Percentiles rank a stretch among this genome's conserved stretches.
phyloP scores from a whole-genome alignment of 352 stramenopile species.

The Aphanomyces cochlioides region DNA sequence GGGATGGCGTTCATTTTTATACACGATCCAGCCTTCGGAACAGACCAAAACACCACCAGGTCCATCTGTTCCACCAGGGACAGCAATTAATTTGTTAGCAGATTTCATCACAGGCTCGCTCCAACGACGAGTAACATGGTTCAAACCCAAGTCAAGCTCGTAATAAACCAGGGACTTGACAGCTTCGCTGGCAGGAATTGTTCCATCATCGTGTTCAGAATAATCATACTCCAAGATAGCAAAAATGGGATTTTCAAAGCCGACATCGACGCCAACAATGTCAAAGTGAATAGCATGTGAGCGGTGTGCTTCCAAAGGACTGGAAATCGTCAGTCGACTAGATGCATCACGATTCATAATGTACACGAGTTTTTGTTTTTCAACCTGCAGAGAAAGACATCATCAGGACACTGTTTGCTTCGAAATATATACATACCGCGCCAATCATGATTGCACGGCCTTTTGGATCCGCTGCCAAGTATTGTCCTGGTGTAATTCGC shows the following conservation, averaged over 20 bases:
- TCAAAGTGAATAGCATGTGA: constrained; percentile 93
- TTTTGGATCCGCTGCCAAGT: constrained; percentile 95
- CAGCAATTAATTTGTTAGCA: constrained; percentile 93
- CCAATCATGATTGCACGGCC: constrained; percentile 96
- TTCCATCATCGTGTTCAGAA: constrained; percentile 82
- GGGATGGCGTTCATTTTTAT: constrained; percentile 93
- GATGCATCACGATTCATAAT: constrained; percentile 96
- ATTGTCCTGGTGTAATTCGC: constrained; percentile 97
- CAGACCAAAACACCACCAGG: constrained; percentile 94
- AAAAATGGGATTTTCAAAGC: constrained; percentile 99
- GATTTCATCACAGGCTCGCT: constrained; percentile 82
- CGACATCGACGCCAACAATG: constrained; percentile 95
- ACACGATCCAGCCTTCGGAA: constrained; percentile 95
- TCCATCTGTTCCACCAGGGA: constrained; percentile 76
- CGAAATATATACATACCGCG: constrained; percentile 33
- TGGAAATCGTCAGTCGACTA: constrained; percentile 95
- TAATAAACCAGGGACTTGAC: constrained; percentile 98
- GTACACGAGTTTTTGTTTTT: constrained; percentile 99
- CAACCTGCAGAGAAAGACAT: constrained; percentile 44
- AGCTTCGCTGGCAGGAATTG: constrained; percentile 51
- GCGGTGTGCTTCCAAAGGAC: constrained; percentile 98
- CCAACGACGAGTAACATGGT: constrained; percentile 97
- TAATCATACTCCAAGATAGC: constrained; percentile 96
- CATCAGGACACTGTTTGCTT: background rate
- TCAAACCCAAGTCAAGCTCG: constrained; percentile 98